phyloP scores from a whole-genome alignment of 1,284 basidiomycete species.

The Papiliotrema nemorosa region DNA sequence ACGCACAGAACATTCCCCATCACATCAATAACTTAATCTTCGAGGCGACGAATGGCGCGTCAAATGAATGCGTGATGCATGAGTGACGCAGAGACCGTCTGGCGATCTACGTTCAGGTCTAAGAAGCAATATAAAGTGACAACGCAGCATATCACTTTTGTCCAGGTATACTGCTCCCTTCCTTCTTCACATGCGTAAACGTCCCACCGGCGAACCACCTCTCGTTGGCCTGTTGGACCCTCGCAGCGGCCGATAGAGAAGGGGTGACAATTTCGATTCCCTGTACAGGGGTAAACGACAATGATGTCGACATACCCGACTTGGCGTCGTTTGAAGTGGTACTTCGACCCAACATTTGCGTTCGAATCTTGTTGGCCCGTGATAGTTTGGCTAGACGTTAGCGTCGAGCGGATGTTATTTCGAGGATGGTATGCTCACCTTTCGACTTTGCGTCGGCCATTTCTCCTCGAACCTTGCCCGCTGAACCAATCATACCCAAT shows the following conservation, averaged over 20 bases:
- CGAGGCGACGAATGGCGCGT: too few relatives aligned
- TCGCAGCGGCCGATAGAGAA: slow-evolving; percentile 61
- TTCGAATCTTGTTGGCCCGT: slow-evolving; percentile 90
- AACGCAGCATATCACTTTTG: too few relatives aligned
- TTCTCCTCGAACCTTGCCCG: slow-evolving; percentile 83
- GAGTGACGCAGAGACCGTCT: too few relatives aligned
- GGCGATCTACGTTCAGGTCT: too few relatives aligned
- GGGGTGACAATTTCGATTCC: slow-evolving; percentile 91
- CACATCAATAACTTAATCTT: too few relatives aligned
- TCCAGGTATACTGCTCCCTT: slow-evolving; percentile 41
- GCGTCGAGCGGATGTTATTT: neutral
- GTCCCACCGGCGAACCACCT: slow-evolving; percentile 84
- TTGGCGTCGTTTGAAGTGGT: slow-evolving; percentile 56
- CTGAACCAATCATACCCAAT: slow-evolving; percentile 89
- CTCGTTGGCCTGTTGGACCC: slow-evolving; percentile 87
- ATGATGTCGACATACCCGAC: slow-evolving; percentile 82
- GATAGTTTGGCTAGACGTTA: slow-evolving; percentile 76
- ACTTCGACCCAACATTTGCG: slow-evolving; percentile 71
- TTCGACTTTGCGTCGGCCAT: slow-evolving; percentile 80
- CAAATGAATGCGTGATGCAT: too few relatives aligned
- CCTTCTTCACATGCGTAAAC: slow-evolving; percentile 56
- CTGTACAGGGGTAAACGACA: slow-evolving; percentile 95
- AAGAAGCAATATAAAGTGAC: too few relatives aligned
- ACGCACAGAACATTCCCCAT: too few relatives aligned
- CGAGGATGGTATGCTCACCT: slow-evolving; percentile 54